A percentile compares a stretch with the other conserved stretches of the same genome.
These are phyloP conservation scores for Antrodiella citrinella DNA, from an alignment of 768 basidiomycete genomes.

Conservation along the genomic window DNA sequence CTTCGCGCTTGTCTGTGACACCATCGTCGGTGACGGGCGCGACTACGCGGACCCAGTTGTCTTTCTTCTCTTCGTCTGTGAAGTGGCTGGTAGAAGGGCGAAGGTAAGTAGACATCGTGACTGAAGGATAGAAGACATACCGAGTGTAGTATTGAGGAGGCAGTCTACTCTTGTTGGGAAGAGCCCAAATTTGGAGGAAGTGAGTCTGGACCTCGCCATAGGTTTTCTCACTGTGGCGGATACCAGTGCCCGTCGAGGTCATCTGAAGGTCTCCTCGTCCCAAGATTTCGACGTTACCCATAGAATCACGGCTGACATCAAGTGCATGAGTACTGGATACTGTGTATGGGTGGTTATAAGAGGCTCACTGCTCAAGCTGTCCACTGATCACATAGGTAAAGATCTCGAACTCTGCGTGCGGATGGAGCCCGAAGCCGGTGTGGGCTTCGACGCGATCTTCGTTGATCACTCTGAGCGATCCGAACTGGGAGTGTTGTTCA, in stretches of 20 bases:
- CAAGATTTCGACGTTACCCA: slow-evolving; percentile 86
- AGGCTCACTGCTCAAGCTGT: slow-evolving; percentile 63
- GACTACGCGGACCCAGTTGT: slow-evolving; percentile 66
- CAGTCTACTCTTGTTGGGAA: slow-evolving; percentile 41
- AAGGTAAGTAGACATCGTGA: not conserved
- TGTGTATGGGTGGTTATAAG: not conserved
- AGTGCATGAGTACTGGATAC: not conserved
- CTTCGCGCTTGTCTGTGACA: slow-evolving; percentile 58
- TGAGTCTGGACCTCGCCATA: slow-evolving; percentile 41
- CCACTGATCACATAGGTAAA: slow-evolving; percentile 82
- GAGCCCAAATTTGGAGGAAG: slow-evolving; percentile 68
- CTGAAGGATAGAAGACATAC: slow-evolving; percentile 19
- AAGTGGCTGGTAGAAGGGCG: slow-evolving; percentile 58
- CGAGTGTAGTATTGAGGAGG: slow-evolving; percentile 82
- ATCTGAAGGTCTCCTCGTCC: slow-evolving; percentile 86
- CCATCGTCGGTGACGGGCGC: slow-evolving; percentile 57
- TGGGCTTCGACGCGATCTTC: slow-evolving; percentile 76
- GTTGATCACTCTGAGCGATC: slow-evolving; percentile 82
- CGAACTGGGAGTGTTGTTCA: slow-evolving; percentile 17
- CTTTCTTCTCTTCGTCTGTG: slow-evolving; percentile 70
- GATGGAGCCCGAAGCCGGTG: slow-evolving; percentile 82
- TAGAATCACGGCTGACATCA: slow-evolving; percentile 67
- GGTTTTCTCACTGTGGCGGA: slow-evolving; percentile 69
- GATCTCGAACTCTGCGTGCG: slow-evolving; percentile 83
- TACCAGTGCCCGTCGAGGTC: slow-evolving; percentile 89